These are phyloP conservation scores for Dictyostelium brefeldianum DNA, from an alignment of 78 protist species.

Conservation along the genomic window DNA sequence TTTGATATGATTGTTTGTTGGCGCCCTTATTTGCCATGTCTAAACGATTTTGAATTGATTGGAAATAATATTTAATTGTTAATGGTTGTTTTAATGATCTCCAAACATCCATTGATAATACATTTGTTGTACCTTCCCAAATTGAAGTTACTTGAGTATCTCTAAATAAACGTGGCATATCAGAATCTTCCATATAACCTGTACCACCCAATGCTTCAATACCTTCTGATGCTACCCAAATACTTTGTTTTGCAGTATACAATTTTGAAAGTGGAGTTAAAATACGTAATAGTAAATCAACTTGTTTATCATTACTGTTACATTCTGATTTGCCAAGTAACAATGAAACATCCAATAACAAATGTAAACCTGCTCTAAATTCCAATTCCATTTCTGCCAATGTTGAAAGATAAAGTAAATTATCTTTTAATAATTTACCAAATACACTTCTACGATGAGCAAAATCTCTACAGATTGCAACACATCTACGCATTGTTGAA, in stretches of 20 bases:
- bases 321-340: conserved; percentile 76
- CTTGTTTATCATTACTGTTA: background rate
- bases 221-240: conserved; percentile 44
- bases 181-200: conserved; percentile 89
- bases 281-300: conserved; percentile 68
- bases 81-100: conserved; percentile 44
- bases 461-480: conserved; percentile 73
- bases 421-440: conserved; percentile 31
- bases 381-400: conserved; percentile 78
- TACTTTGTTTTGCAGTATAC: conserved; percentile 80
- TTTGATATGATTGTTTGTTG: background rate
- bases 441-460: conserved; percentile 68
- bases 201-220: conserved; percentile 87
- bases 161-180: conserved; percentile 75
- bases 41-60: conserved; percentile 12
- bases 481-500: conserved; percentile 54
- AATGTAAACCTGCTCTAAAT: conserved; percentile 59
- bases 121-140: conserved; percentile 92
- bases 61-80: background rate
- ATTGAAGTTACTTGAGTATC: conserved; percentile 82
- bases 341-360: conserved; percentile 50
- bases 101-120: conserved; percentile 84
- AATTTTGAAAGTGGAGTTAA: conserved; percentile 82
- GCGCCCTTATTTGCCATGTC: background rate
- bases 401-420: conserved; percentile 56